phyloP scores from a whole-genome alignment of 495 filamentous ascomycete species.

The Lindgomyces ingoldianus region DNA sequence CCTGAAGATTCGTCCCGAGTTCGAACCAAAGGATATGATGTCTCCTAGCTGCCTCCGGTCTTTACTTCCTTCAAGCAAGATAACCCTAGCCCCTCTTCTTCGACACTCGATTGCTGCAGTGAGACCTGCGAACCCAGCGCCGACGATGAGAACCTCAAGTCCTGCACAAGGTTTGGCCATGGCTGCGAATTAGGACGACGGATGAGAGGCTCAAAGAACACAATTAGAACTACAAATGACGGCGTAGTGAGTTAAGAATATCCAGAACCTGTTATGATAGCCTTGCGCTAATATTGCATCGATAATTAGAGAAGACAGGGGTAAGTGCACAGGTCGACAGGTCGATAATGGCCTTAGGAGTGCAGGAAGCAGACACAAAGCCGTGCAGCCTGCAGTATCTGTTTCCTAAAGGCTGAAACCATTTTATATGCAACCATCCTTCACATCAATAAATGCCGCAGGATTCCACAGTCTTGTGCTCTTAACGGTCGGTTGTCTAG shows the following conservation, averaged over 20 bases:
- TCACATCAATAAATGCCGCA: neutral
- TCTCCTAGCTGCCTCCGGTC: constrained; percentile 26
- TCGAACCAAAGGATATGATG: constrained; percentile 34
- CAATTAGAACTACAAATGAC: neutral
- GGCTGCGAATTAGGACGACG: neutral
- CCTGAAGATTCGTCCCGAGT: constrained; percentile 30
- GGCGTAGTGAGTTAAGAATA: too few species aligned
- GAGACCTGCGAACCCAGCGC: constrained; percentile 31
- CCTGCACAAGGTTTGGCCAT: constrained; percentile 6
- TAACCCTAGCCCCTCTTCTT: constrained; percentile 11
- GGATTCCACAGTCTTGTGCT: neutral
- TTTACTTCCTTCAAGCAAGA: constrained; percentile 11
- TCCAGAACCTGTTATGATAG: too few species aligned
- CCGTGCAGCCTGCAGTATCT: neutral
- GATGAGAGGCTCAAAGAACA: too few species aligned
- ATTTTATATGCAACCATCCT: neutral
- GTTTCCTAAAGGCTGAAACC: too few species aligned
- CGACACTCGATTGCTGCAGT: constrained; percentile 31
- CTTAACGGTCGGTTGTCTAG: too few species aligned
- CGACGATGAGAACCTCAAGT: constrained; percentile 29
- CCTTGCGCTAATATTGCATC: neutral
- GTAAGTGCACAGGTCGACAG: neutral
- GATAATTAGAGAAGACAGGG: neutral
- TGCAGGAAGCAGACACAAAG: neutral
- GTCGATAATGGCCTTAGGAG: neutral